Conservation (phyloP, 345 rosid genomes). For the Eucalyptus melliodora region DNA sequence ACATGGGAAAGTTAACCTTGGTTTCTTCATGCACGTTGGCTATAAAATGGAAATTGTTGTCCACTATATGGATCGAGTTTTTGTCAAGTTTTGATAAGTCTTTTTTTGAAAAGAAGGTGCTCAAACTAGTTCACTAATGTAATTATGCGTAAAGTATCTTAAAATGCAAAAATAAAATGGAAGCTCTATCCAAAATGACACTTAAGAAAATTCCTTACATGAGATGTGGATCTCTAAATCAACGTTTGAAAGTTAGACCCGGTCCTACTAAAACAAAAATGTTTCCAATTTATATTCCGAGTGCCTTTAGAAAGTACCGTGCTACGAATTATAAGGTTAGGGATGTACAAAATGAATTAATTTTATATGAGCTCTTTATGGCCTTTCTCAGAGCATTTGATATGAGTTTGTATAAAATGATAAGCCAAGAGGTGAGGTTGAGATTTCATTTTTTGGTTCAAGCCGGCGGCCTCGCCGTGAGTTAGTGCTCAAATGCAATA, state of each 20-base stretch:
- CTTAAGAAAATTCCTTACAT: no score
- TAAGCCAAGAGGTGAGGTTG: not conserved
- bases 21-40: no score
- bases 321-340: not conserved
- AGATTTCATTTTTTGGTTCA: not conserved
- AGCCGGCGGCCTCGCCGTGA: not conserved
- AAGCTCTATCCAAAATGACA: no score
- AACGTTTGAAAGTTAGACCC: no score
- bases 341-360: no score
- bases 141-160: no score
- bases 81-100: not conserved
- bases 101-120: no score
- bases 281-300: not conserved
- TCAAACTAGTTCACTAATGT: not conserved
- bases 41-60: not conserved
- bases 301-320: not conserved
- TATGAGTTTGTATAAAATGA: not conserved
- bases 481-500: not conserved
- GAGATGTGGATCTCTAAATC: no score
- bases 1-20: no score
- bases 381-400: not conserved
- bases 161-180: no score
- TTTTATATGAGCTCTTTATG: not conserved
- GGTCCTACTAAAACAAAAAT: no score
- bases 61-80: no score